Evolutionary conservation across 495 filamentous ascomycete genomes (phyloP), one percentile per base, ranked within the genome.

Genomic region (Extremus antarcticus): DNA sequence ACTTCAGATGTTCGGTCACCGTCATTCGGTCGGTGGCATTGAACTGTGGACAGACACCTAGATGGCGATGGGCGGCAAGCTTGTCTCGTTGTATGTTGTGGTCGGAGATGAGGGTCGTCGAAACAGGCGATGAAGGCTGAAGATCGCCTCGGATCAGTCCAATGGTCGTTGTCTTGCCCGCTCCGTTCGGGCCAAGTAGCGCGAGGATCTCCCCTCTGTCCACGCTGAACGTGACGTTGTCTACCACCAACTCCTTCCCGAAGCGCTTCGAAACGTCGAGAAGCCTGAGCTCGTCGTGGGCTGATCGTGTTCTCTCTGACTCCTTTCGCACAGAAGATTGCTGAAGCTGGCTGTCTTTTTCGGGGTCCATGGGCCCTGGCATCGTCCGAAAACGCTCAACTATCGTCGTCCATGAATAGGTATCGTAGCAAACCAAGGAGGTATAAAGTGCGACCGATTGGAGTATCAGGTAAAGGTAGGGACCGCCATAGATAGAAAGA

Each of bases 121-220:
- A 61, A 32, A 70, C 69, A 51, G 72, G 69, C 29, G 68, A 65
- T 39, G 75, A 73, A 0, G 88, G 87, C 38, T 78, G 76, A 51
- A 89, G 74, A 60, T 94, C 88, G 16, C 87, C 89, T 54, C 88
- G 79, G 66, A 95, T 86, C 32, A 94, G 72, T 17, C 78, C 82
- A 68, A 95, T 90, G 7, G 84, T 91, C 2, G 87, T 91, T 2
- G 81, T 85, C 63, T 95, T 95, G 46, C 89, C 89, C 0, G 89
- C 89, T 4, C 88, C 89, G 65, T 95, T 95, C 19, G 87, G 87
- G 9, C 89, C 89, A 2, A 95, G 77, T 0, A 92, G 77, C 0
- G 88, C 88, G 66, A 92, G 92, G 16, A 90, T 83, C 65, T 91
- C 84, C 53, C 84, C 82, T 47, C 78, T 80, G 38, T 79, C 74